phyloP scores from a whole-genome alignment of 345 rosid species.

The Euphorbia peplus region DNA sequence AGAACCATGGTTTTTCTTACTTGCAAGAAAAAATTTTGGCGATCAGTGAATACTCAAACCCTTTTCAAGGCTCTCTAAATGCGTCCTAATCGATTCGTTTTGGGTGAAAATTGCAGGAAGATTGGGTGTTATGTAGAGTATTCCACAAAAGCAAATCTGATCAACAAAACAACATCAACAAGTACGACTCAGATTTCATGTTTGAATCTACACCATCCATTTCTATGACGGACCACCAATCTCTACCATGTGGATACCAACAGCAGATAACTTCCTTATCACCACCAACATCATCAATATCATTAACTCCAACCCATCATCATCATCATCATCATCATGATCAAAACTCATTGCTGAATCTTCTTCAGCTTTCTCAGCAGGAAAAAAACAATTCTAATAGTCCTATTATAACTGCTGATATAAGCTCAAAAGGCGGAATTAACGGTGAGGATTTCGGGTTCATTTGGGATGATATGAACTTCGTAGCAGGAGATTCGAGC shows the following conservation, averaged over 20 bases:
- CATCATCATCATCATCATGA: conserved; percentile 26
- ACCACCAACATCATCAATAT: conserved; percentile 24
- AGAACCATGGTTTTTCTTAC: too few relatives aligned
- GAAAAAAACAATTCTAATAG: conserved; percentile 25
- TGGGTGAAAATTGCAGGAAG: conserved; percentile 50
- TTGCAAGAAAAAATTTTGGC: too few relatives aligned
- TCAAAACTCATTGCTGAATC: conserved; percentile 35
- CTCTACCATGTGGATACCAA: conserved; percentile 24
- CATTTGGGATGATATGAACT: conserved; percentile 46
- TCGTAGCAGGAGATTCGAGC: conserved; percentile 43
- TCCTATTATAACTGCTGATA: conserved; percentile 9
- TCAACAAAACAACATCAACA: neutral
- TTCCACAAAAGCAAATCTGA: conserved; percentile 64
- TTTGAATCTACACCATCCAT: conserved; percentile 24
- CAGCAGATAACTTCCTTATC: conserved; percentile 17
- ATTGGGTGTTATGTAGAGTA: conserved; percentile 93
- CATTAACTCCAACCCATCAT: conserved; percentile 14
- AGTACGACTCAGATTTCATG: conserved; percentile 29
- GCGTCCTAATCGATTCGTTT: too few relatives aligned
- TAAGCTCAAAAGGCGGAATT: conserved; percentile 27
- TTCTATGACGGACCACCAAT: conserved; percentile 18
- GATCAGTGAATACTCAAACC: too few relatives aligned
- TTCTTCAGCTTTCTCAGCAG: conserved; percentile 33
- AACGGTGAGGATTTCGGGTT: conserved; percentile 36
- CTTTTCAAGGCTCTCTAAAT: too few relatives aligned